phyloP scores from a whole-genome alignment of 306 rosid genomes.

The Medicago arabica region DNA sequence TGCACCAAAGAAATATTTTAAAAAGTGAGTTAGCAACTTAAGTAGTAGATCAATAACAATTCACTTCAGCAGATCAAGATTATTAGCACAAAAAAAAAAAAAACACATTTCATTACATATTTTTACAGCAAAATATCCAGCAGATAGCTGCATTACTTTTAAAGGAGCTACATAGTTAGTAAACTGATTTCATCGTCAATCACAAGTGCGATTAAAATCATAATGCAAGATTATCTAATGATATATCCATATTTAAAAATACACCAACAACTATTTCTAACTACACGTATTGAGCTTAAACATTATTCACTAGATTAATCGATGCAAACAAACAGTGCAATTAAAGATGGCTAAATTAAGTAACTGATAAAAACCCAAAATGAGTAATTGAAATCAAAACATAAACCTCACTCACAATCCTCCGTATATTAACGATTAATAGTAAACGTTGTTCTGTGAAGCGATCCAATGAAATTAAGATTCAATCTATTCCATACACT shows the following conservation, averaged over 20 bases:
- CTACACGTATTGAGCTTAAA: background rate
- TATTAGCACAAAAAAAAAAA: conserved; percentile 2
- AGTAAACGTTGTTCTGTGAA: conserved; percentile 8
- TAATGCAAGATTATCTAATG: conserved; percentile 18
- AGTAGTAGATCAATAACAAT: background rate
- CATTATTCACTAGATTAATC: background rate
- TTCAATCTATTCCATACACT: background rate
- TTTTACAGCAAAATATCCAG: background rate
- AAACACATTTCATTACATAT: background rate
- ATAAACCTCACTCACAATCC: background rate
- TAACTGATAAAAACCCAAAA: background rate
- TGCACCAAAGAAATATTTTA: conserved; percentile 51
- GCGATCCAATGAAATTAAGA: conserved; percentile 33
- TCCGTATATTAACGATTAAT: background rate
- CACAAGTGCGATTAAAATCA: background rate
- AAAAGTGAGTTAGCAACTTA: conserved; percentile 5
- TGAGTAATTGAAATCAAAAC: conserved; percentile 3
- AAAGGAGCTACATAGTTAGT: background rate
- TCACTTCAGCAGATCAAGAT: conserved; percentile 3
- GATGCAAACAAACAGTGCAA: background rate
- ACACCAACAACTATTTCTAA: conserved; percentile 15
- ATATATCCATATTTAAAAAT: conserved; percentile 5
- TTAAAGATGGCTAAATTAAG: conserved; percentile 10
- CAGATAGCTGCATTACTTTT: background rate
- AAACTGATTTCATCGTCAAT: conserved; percentile 5